Percentiles rank a stretch among this genome's conserved stretches.
These are phyloP conservation scores for Suillus tomentosus DNA, from an alignment of 768 basidiomycete species.

Conservation along the genomic window DNA sequence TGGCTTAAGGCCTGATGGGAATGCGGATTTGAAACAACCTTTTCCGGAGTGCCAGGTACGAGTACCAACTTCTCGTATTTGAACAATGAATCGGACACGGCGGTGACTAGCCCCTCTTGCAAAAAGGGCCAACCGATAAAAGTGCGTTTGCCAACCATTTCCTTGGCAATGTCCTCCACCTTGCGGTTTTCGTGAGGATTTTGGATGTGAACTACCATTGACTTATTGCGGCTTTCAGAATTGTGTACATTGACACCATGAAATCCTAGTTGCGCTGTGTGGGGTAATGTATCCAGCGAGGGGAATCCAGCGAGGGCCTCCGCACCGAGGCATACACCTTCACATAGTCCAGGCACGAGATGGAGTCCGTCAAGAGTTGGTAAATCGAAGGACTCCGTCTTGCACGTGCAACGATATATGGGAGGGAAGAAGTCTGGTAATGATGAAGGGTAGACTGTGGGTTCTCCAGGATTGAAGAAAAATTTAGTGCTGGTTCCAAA, in stretches of 20 bases:
- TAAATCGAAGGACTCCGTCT: slow-evolving; percentile 81
- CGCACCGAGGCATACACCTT: slow-evolving; percentile 85
- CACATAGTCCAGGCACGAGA: slow-evolving; percentile 82
- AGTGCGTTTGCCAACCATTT: slow-evolving; percentile 73
- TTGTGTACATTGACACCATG: slow-evolving; percentile 96
- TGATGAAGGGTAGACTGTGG: slow-evolving; percentile 84
- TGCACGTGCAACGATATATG: slow-evolving; percentile 75
- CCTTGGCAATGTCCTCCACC: slow-evolving; percentile 70
- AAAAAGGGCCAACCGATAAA: slow-evolving; percentile 95
- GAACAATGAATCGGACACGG: slow-evolving; percentile 85
- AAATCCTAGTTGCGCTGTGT: slow-evolving; percentile 72
- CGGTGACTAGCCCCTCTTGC: slow-evolving; percentile 86
- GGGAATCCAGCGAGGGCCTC: slow-evolving; percentile 95
- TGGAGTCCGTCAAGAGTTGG: slow-evolving; percentile 86
- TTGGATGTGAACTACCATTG: slow-evolving; percentile 86
- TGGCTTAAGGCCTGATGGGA: slow-evolving; percentile 60
- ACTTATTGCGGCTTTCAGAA: slow-evolving; percentile 87
- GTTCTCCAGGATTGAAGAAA: slow-evolving; percentile 60
- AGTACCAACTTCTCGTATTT: slow-evolving; percentile 75
- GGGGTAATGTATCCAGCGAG: slow-evolving; percentile 86
- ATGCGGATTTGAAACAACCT: slow-evolving; percentile 75
- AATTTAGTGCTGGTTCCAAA: slow-evolving; percentile 85
- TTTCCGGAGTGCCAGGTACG: slow-evolving; percentile 49
- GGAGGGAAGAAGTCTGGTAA: slow-evolving; percentile 95
- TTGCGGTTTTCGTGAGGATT: slow-evolving; percentile 71